These are phyloP conservation scores for Exophiala aquamarina DNA, from an alignment of 2,329 filamentous ascomycete species.

Conservation along the genomic window DNA sequence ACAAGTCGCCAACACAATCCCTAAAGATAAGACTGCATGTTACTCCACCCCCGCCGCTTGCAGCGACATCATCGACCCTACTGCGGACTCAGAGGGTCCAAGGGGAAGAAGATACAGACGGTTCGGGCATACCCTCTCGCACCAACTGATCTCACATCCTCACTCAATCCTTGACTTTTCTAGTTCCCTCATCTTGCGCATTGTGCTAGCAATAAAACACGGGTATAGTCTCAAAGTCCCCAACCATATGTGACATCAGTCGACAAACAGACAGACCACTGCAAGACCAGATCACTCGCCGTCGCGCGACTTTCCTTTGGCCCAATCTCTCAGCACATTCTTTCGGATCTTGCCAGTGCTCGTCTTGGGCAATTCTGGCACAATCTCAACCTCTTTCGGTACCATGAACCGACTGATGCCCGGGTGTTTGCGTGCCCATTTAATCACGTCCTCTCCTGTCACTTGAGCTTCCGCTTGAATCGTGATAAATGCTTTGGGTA, in stretches of 20 bases:
- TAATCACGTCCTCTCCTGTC: constrained; percentile 68
- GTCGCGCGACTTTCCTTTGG: constrained; percentile 53
- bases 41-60: too few species aligned
- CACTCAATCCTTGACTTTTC: too few species aligned
- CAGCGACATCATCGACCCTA: too few species aligned
- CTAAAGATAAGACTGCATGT: too few species aligned
- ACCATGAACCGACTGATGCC: constrained; percentile 91
- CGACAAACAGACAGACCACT: neutral
- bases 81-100: too few species aligned
- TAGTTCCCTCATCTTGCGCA: too few species aligned
- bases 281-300: constrained; percentile 10
- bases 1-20: too few species aligned
- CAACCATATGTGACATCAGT: neutral
- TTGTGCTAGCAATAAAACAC: too few species aligned
- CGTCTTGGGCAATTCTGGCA: constrained; percentile 91
- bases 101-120: too few species aligned
- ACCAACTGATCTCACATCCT: too few species aligned
- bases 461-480: constrained; percentile 66
- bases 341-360: constrained; percentile 97
- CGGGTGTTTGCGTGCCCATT: constrained; percentile 80
- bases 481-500: constrained; percentile 92
- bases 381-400: constrained; percentile 69
- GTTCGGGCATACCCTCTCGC: too few species aligned
- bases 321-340: constrained; percentile 87
- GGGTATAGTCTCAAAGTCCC: neutral